A percentile compares a stretch with the other conserved stretches of the same genome.
phyloP scores from a whole-genome alignment of 179 eudicot genomes.

The Silene coronaria region DNA sequence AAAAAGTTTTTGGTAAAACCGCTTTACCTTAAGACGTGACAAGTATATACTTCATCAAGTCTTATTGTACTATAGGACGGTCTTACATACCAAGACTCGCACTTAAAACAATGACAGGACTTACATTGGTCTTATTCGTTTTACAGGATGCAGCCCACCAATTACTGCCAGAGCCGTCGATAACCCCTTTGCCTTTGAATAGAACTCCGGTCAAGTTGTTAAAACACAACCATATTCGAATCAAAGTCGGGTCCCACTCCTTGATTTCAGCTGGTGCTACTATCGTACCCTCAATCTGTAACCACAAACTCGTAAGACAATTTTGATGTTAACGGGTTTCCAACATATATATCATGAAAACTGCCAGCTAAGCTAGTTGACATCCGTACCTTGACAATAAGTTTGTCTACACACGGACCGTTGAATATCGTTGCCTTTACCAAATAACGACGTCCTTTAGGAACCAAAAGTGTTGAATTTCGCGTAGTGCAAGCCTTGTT shows the following conservation, averaged over 20 bases:
- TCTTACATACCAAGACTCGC: not conserved
- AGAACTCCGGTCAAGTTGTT: constrained; percentile 48
- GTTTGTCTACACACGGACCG: constrained; percentile 65
- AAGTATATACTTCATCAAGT: too few species aligned
- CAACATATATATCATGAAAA: not conserved
- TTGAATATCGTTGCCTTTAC: constrained; percentile 75
- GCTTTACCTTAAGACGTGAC: not conserved
- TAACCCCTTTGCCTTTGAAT: constrained; percentile 71
- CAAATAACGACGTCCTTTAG: constrained; percentile 50
- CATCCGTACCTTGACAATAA: constrained; percentile 53
- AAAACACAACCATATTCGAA: constrained; percentile 63
- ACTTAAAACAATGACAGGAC: not conserved
- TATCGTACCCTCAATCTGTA: constrained; percentile 80
- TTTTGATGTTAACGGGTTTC: too few species aligned
- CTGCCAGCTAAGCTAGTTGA: too few species aligned
- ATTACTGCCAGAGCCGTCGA: constrained; percentile 86
- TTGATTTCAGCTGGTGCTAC: constrained; percentile 70
- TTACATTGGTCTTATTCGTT: constrained; percentile 75
- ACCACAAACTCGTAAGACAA: not conserved
- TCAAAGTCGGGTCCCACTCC: constrained; percentile 60
- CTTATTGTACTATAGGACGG: too few species aligned
- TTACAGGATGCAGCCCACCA: constrained; percentile 99
- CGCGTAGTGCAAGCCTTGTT: constrained; percentile 57
- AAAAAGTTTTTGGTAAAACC: not conserved
- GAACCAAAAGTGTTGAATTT: constrained; percentile 63